phyloP scores from a whole-genome alignment of 75 land plant genomes.

The Selaginella tamariscina region DNA sequence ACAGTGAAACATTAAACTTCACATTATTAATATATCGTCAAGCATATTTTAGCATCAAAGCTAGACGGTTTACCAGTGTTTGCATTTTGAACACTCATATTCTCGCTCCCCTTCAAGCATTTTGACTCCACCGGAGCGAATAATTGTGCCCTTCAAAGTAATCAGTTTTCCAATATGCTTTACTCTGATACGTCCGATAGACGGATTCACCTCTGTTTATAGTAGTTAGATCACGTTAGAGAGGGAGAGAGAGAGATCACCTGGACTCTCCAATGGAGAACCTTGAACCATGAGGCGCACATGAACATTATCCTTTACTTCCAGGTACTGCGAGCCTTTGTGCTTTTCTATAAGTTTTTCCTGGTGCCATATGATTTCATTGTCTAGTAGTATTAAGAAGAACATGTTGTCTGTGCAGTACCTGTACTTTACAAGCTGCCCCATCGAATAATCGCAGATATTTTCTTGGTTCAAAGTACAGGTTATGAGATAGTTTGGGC shows the following conservation, averaged over 20 bases:
- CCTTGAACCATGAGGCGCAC: constrained; percentile 61
- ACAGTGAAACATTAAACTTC: not conserved
- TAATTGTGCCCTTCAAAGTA: constrained; percentile 83
- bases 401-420: constrained; percentile 11
- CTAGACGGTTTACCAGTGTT: constrained; percentile 36
- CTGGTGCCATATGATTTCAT: not conserved
- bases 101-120: constrained; percentile 79
- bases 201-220: constrained; percentile 57
- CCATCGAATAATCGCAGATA: constrained; percentile 50
- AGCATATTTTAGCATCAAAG: not conserved
- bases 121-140: constrained; percentile 78
- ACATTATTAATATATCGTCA: not conserved
- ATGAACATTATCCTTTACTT: constrained; percentile 54
- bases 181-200: constrained; percentile 77
- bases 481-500: constrained; percentile 33
- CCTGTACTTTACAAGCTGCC: constrained; percentile 57
- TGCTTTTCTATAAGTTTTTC: not conserved
- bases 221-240: not conserved
- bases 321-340: constrained; percentile 5
- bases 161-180: constrained; percentile 63
- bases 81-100: constrained; percentile 77
- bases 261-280: constrained; percentile 69
- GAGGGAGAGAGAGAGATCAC: constrained; percentile 19
- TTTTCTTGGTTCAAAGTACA: constrained; percentile 49
- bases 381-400: not conserved